Evolutionary conservation across 768 basidiomycete species (phyloP), one percentile per base, ranked within the genome.

Genomic region (Boletus sp.): DNA sequence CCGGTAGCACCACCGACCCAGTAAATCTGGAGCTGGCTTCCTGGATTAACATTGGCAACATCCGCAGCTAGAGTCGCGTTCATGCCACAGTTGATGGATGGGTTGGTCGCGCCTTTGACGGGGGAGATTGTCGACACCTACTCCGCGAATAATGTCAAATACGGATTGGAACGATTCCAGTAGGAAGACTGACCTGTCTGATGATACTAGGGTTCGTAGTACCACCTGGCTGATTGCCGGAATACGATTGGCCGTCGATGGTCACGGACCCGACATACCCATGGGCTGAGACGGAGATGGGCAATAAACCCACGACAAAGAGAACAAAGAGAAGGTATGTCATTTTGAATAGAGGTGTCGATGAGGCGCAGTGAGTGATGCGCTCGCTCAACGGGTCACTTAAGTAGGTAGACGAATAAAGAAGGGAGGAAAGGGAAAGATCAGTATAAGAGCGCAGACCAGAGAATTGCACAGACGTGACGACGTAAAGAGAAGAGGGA

Each of bases 31-130:
- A 89, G 48, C 7, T 63, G 62, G 64, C 80, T 83, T 6, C 86
- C 87, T 1, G 88, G 83, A 55, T 83, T 83, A 10, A 80, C 86
- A 45, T 74, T 71, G n/a, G 77, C 84, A 33, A 80, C 75, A 17
- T 79, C 64, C 2, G 76, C 58, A 1, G 84, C 87, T 0, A 76
- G 62, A 40, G 75, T 69, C 1, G 86, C 81, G 42, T 78, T 74
- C 46, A 75, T 71, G 30, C 89, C 89, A 63, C 89, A 90, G 65
- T 80, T 84, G 4, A 87, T 39, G 46, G 73, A 77, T 4, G 81
- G 72, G 68, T 86, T 87, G 40, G 41, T 70, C 17, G 85, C 73
- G 49, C 85, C 86, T 67, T 89, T 80, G 54, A 82, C 79, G 1
- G 82, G 82, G 11, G 68, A 63, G 56, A 76, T 78, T 50, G 77